Percentiles rank a stretch among this genome's conserved stretches.
phyloP scores from a whole-genome alignment of 257 asterid species.

The Ligustrum vulgare region DNA sequence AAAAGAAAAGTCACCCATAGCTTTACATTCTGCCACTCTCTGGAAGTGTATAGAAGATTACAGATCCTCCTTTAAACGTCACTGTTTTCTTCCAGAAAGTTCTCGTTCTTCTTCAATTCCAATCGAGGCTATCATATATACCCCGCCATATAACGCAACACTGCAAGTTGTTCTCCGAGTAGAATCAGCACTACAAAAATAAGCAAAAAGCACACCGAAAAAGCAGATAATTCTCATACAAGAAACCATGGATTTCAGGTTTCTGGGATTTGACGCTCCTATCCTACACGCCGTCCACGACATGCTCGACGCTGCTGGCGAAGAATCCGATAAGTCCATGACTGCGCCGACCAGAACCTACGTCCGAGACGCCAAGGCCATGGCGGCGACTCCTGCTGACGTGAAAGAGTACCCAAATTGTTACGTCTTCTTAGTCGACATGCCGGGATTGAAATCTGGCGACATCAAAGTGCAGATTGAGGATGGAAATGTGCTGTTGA shows the following conservation, averaged over 20 bases:
- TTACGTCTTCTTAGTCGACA: constrained; percentile 42
- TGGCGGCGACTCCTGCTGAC: constrained; percentile 54
- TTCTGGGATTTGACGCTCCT: constrained; percentile 45
- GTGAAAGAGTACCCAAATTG: constrained; percentile 36
- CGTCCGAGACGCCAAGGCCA: constrained; percentile 50
- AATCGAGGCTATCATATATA: neutral
- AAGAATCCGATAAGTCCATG: constrained; percentile 23
- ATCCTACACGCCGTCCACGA: constrained; percentile 35
- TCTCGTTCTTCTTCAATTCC: constrained; percentile 3
- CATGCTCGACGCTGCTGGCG: constrained; percentile 29
- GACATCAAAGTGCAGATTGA: constrained; percentile 45
- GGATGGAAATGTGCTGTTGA: constrained; percentile 18
- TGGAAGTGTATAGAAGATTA: constrained; percentile 1
- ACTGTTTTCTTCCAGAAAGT: constrained; percentile 29
- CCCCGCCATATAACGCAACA: neutral
- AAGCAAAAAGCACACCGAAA: neutral
- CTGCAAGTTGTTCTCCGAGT: neutral
- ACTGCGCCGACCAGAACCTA: constrained; percentile 40
- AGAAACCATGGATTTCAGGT: constrained; percentile 42
- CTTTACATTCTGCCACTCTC: neutral
- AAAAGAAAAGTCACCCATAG: no score
- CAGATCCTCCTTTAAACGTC: constrained; percentile 25
- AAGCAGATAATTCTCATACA: neutral
- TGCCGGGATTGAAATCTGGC: constrained; percentile 48
- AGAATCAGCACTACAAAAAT: neutral